A percentile compares a stretch with the other conserved stretches of the same genome.
These are phyloP conservation scores for Diaporthe citrichinensis DNA, from an alignment of 2,329 filamentous ascomycete genomes.

Conservation along the genomic window DNA sequence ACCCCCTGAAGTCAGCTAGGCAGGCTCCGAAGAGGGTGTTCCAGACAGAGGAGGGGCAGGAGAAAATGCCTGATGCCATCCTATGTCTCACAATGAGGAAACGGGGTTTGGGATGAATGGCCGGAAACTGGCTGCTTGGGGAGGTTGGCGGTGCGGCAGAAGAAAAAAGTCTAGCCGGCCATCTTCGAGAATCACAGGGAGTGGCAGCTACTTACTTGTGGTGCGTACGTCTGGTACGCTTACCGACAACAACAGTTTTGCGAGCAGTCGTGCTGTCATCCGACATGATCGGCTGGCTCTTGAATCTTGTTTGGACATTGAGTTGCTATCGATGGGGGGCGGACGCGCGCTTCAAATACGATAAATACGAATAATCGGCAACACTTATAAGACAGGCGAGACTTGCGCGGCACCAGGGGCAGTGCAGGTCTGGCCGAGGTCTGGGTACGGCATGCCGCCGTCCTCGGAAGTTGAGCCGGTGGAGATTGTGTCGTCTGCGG, in stretches of 20 bases:
- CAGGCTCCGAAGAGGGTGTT: neutral
- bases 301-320: conserved; percentile 1
- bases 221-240: conserved; percentile 9
- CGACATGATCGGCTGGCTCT: conserved; percentile 13
- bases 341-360: conserved; percentile 12
- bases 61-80: conserved; percentile 8
- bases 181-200: neutral
- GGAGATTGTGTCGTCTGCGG: neutral
- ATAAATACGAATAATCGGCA: conserved; percentile 16
- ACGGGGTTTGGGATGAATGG: neutral
- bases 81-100: neutral
- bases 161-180: too few species aligned
- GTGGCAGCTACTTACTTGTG: conserved; percentile 8
- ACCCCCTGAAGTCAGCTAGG: neutral
- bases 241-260: neutral
- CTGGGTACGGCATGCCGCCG: neutral
- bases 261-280: neutral
- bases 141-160: neutral
- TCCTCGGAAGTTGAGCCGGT: neutral
- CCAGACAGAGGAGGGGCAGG: neutral
- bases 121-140: neutral
- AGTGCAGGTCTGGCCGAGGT: conserved; percentile 2
- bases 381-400: conserved; percentile 37
- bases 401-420: conserved; percentile 19
- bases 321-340: neutral